Evolutionary conservation across 2,329 filamentous ascomycete genomes (phyloP).

Genomic region (Helicocarpus griseus): DNA sequence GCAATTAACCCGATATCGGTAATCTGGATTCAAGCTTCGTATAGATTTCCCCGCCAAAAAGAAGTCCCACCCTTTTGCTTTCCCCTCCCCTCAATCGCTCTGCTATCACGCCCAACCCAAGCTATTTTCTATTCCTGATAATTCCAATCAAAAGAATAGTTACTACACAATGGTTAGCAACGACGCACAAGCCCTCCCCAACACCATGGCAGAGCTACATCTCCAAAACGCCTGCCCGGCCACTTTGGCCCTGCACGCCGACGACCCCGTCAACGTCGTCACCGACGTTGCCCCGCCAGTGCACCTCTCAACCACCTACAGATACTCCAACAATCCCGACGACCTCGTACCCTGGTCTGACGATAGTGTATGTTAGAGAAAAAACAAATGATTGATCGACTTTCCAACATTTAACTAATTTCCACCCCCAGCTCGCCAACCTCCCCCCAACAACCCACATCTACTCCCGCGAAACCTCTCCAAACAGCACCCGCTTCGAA

Average conservation of each 20-base stretch:
- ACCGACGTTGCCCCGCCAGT: conserved; percentile 79
- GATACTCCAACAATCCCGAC: conserved; percentile 64
- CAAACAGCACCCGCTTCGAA: conserved; percentile 79
- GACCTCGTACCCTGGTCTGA: conserved; percentile 47
- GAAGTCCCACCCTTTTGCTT: too few relatives aligned
- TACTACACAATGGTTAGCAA: not conserved
- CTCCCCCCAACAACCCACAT: conserved; percentile 46
- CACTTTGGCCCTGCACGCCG: conserved; percentile 70
- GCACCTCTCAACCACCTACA: conserved; percentile 85
- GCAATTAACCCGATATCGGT: too few relatives aligned
- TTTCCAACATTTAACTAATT: too few relatives aligned
- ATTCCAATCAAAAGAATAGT: not conserved
- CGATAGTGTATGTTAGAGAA: conserved; percentile 41
- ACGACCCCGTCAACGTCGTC: conserved; percentile 64
- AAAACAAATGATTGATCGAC: too few relatives aligned
- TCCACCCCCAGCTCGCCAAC: conserved; percentile 6
- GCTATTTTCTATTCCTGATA: too few relatives aligned
- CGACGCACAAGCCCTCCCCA: not conserved
- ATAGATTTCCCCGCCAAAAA: too few relatives aligned
- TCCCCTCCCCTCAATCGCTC: too few relatives aligned
- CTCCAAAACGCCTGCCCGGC: conserved; percentile 37
- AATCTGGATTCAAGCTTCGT: too few relatives aligned
- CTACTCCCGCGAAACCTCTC: conserved; percentile 72
- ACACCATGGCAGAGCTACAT: conserved; percentile 4
- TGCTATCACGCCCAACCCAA: too few relatives aligned